These are phyloP conservation scores for Linnemannia hyalina DNA, from an alignment of 192 early-diverging fungal species.

Conservation along the genomic window DNA sequence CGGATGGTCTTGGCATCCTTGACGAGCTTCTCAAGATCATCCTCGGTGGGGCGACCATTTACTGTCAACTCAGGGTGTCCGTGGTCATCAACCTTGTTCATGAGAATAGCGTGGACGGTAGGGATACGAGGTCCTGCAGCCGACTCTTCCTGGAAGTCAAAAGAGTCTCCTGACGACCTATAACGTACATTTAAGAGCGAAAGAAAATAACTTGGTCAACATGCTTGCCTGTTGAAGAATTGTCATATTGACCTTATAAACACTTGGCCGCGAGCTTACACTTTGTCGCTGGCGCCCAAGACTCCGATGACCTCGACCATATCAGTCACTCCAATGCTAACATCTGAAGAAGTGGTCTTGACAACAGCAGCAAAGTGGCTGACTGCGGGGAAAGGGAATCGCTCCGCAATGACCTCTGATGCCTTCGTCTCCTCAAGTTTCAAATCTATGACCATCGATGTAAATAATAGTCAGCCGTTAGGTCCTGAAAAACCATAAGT, in stretches of 20 bases:
- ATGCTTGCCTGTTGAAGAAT: not conserved
- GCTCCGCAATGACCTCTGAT: constrained; percentile 45
- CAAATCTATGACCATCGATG: constrained; percentile 11
- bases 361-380: constrained; percentile 72
- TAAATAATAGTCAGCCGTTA: not conserved
- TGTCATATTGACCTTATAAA: not conserved
- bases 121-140: constrained; percentile 36
- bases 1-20: constrained; percentile 51
- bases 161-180: constrained; percentile 36
- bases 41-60: constrained; percentile 21
- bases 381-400: constrained; percentile 73
- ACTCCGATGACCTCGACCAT: constrained; percentile 79
- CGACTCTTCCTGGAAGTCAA: constrained; percentile 52
- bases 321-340: constrained; percentile 66
- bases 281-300: constrained; percentile 41
- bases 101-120: constrained; percentile 68
- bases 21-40: not conserved
- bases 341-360: constrained; percentile 71
- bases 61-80: constrained; percentile 50
- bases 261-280: constrained; percentile 17
- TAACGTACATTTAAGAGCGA: not conserved
- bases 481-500: not conserved
- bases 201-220: not conserved
- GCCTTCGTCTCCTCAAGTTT: constrained; percentile 1
- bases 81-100: constrained; percentile 51